Evolutionary conservation across 2,329 filamentous ascomycete species (phyloP).

Genomic region (Arthrocladium fulminans): DNA sequence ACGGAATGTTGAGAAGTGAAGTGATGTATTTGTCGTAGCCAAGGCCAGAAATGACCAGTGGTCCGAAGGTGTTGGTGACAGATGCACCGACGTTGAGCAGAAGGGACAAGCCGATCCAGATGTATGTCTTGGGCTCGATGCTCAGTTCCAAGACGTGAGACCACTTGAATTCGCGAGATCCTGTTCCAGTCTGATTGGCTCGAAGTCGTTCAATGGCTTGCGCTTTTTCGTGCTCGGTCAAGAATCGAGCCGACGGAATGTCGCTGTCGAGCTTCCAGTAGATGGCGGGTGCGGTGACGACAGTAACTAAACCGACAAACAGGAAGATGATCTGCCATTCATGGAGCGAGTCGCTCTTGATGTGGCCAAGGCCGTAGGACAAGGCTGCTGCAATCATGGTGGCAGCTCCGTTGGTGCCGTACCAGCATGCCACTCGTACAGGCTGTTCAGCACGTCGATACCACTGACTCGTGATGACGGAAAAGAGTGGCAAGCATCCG

Average conservation of each 20-base stretch:
- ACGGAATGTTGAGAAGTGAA: conserved; percentile 58
- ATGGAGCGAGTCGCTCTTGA: conserved; percentile 35
- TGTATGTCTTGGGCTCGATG: conserved; percentile 42
- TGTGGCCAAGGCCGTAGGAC: conserved; percentile 51
- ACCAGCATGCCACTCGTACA: conserved; percentile 57
- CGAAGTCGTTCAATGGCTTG: conserved; percentile 42
- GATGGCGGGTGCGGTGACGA: conserved; percentile 48
- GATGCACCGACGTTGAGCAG: conserved; percentile 56
- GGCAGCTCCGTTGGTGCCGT: conserved; percentile 51
- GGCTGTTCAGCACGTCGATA: conserved; percentile 51
- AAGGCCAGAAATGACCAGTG: conserved; percentile 53
- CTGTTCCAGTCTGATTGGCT: conserved; percentile 43
- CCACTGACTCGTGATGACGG: conserved; percentile 39
- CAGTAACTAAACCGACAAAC: conserved; percentile 53
- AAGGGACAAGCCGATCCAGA: conserved; percentile 54
- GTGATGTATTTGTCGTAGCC: conserved; percentile 51
- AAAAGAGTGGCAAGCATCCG: conserved; percentile 40
- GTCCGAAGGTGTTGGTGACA: conserved; percentile 57
- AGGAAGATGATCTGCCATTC: conserved; percentile 54
- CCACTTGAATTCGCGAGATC: conserved; percentile 39
- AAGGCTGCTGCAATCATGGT: conserved; percentile 50
- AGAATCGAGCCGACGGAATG: conserved; percentile 43
- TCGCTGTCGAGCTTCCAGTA: conserved; percentile 55
- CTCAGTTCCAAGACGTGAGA: conserved; percentile 35
- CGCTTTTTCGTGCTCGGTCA: conserved; percentile 38